A percentile compares a stretch with the other conserved stretches of the same genome.
Evolutionary conservation across 768 basidiomycete species (phyloP).

Genomic region (Pisolithus sp.): DNA sequence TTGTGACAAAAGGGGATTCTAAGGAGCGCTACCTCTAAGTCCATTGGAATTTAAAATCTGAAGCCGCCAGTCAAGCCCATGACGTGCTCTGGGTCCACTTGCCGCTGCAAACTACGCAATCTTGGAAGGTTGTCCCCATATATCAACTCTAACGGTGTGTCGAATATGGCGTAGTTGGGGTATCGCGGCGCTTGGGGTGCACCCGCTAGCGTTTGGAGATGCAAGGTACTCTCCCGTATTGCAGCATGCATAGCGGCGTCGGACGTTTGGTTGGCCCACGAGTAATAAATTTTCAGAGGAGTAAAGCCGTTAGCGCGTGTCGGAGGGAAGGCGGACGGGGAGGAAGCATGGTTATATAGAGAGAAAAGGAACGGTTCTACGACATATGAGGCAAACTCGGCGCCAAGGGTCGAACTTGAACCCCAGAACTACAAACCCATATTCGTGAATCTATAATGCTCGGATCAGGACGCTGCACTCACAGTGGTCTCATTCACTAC

Average conservation of each 20-base stretch:
- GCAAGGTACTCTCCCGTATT: slow-evolving; percentile 28
- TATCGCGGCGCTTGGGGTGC: slow-evolving; percentile 36
- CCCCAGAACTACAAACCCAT: too few species aligned
- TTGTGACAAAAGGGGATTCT: too few species aligned
- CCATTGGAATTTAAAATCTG: slow-evolving; percentile 33
- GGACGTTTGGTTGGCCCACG: slow-evolving; percentile 31
- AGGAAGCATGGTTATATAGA: not conserved
- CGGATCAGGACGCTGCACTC: slow-evolving; percentile 6
- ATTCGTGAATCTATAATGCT: not conserved
- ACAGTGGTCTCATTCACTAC: slow-evolving; percentile 13
- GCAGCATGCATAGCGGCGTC: slow-evolving; percentile 34
- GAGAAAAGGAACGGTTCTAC: slow-evolving; percentile 43
- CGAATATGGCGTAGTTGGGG: slow-evolving; percentile 49
- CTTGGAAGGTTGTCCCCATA: slow-evolving; percentile 23
- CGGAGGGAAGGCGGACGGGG: slow-evolving; percentile 36
- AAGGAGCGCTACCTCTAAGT: too few species aligned
- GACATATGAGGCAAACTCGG: slow-evolving; percentile 8
- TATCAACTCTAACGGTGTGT: slow-evolving; percentile 35
- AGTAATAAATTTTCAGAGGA: slow-evolving; percentile 41
- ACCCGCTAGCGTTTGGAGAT: slow-evolving; percentile 23
- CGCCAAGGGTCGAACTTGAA: not conserved
- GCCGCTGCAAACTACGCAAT: slow-evolving; percentile 34
- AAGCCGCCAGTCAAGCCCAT: slow-evolving; percentile 61
- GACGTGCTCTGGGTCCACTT: slow-evolving; percentile 47
- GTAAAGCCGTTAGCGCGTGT: slow-evolving; percentile 29